phyloP scores from a whole-genome alignment of 2,329 filamentous ascomycete genomes.

The Rutstroemia sp. region DNA sequence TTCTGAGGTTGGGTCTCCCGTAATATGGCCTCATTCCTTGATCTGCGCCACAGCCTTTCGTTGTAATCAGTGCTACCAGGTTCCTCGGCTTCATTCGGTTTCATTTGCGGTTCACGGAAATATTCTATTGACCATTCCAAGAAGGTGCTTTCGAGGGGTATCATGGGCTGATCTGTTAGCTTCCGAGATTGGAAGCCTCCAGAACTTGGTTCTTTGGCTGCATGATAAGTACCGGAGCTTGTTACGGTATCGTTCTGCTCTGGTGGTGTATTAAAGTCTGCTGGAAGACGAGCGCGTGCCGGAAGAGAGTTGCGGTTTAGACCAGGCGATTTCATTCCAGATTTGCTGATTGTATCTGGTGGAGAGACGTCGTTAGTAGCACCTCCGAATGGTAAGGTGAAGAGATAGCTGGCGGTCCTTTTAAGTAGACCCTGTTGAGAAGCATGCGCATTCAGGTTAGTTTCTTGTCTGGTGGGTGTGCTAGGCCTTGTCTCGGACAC shows the following conservation, averaged over 20 bases:
- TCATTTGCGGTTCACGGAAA: slow-evolving; percentile 98
- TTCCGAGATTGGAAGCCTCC: slow-evolving; percentile 63
- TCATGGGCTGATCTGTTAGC: slow-evolving; percentile 46
- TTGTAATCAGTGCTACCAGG: slow-evolving; percentile 96
- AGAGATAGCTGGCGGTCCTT: slow-evolving; percentile 56
- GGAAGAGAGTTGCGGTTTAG: slow-evolving; percentile 22
- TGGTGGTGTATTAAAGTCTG: slow-evolving; percentile 56
- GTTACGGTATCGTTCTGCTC: slow-evolving; percentile 66
- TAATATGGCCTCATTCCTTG: slow-evolving; percentile 88
- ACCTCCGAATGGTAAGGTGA: slow-evolving; percentile 45
- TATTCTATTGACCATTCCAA: slow-evolving; percentile 96
- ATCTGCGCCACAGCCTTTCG: slow-evolving; percentile 82
- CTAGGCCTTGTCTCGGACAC: slow-evolving; percentile 22
- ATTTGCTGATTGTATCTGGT: slow-evolving; percentile 15
- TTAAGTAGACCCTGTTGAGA: slow-evolving; percentile 53
- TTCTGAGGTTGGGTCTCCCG: slow-evolving; percentile 91
- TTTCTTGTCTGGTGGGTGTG: slow-evolving; percentile 26
- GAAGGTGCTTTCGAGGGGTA: slow-evolving; percentile 78
- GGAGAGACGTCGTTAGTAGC: slow-evolving; percentile 25
- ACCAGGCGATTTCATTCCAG: slow-evolving; percentile 22
- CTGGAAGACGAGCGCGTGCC: slow-evolving; percentile 38
- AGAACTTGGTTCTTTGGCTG: slow-evolving; percentile 71
- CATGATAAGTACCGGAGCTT: slow-evolving; percentile 63
- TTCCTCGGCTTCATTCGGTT: slow-evolving; percentile 88
- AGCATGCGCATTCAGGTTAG: slow-evolving; percentile 33